These are phyloP conservation scores for Rhynchosporium secalis DNA, from an alignment of 2,329 filamentous ascomycete species.

Conservation along the genomic window DNA sequence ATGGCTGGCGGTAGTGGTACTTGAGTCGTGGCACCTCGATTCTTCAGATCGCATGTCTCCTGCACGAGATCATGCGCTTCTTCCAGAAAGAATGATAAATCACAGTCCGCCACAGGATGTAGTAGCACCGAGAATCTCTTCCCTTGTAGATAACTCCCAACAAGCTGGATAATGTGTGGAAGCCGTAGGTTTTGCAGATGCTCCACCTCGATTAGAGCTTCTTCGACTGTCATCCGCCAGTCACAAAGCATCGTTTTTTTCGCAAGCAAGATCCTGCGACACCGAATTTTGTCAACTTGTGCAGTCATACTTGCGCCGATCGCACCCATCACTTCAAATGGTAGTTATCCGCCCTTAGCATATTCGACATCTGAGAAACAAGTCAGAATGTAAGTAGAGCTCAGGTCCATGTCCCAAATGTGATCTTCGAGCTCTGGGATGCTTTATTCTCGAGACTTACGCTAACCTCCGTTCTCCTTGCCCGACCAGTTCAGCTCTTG, in stretches of 20 bases:
- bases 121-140: background rate
- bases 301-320: constrained; percentile 7
- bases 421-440: background rate
- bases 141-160: background rate
- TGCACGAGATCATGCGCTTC: background rate
- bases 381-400: background rate
- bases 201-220: background rate
- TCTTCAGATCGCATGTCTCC: background rate
- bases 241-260: background rate
- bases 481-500: constrained; percentile 8
- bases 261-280: constrained; percentile 1
- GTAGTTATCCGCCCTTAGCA: background rate
- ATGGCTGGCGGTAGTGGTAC: background rate
- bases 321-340: background rate
- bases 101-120: background rate
- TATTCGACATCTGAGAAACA: constrained; percentile 5
- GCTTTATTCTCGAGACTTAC: background rate
- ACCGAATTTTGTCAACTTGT: background rate
- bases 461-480: constrained; percentile 4
- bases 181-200: background rate
- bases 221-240: background rate
- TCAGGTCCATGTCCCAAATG: background rate
- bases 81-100: background rate
- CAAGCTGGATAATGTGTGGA: background rate
- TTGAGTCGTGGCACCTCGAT: background rate